Base-by-base conservation (phyloP, 768 basidiomycete species). In the Russula vinacea region DNA sequence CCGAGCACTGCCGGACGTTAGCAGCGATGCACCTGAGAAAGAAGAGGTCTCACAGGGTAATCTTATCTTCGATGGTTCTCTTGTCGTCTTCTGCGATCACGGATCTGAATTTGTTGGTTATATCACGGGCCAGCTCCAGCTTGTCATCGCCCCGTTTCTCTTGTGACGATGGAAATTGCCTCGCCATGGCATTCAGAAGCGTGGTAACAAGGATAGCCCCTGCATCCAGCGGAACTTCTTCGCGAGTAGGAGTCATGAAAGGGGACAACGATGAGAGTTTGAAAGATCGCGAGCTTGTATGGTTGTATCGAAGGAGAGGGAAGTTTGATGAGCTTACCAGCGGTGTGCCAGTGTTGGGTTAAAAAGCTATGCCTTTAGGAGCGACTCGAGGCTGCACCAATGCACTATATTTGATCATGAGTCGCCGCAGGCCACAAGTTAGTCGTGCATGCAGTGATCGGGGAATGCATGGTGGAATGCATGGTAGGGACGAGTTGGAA, bases 71-170 rank as follows among this genome's bases (percentile, higher is more conserved):
- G 37, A 64, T 40, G 4, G 55, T 3, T 5, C 3, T 29, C 26
- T 6, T 53, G 53, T 60, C 63, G 9, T 0, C 0, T 6, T 47
- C 2, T 32, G 24, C 16, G 29, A 60, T 49, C 3, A 49, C 35
- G 2, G 19, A 6, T 7, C 13, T 26, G 32, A 42, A 42, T 17
- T 17, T 14, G 40, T 42, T 42, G 11, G 40, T 42, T 35, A 35
- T 3, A 1, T 35, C 35, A 7, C 35, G 35, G 10, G 35, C 8
- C 10, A 3, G 10, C 3, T 35, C 6, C 5, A 64, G 53, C 29
- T 24, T 13, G 42, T 5, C 13, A 29, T 64, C 63, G 6, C 63
- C 58, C 5, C 44, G 58, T 39, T 33, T 59, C 29, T 29, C 29
- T 29, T 29, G 52, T 22, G 51, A 26, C 11, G 58, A 39, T 16